These are phyloP conservation scores for Torulaspora delbrueckii DNA, from an alignment of 805 yeast genomes.

Conservation along the genomic window DNA sequence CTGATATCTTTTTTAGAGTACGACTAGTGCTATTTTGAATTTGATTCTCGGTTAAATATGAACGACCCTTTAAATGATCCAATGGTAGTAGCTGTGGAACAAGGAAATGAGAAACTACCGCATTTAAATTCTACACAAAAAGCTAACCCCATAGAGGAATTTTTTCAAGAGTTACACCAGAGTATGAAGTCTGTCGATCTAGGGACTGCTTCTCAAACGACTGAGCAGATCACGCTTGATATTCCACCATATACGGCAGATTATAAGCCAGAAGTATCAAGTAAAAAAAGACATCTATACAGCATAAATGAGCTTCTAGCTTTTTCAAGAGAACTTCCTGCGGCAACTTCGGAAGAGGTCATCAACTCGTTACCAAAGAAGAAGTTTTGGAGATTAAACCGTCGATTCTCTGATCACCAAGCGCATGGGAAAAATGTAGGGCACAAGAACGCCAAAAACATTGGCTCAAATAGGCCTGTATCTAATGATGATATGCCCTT, in stretches of 20 bases:
- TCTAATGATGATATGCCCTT: slow-evolving; percentile 11
- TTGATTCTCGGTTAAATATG: background rate
- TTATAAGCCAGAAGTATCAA: slow-evolving; percentile 18
- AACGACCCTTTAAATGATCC: slow-evolving; percentile 5
- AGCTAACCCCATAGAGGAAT: slow-evolving; percentile 7
- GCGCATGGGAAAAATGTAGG: slow-evolving; percentile 15
- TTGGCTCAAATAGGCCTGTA: slow-evolving; percentile 11
- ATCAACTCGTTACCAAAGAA: slow-evolving; percentile 41
- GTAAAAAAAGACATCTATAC: slow-evolving; percentile 21
- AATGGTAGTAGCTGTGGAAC: slow-evolving; percentile 4
- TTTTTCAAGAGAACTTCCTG: slow-evolving; percentile 22
- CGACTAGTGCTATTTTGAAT: background rate
- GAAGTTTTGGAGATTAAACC: slow-evolving; percentile 46
- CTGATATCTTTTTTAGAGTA: background rate
- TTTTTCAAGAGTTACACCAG: slow-evolving; percentile 9
- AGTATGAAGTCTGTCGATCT: slow-evolving; percentile 1
- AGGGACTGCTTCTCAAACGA: background rate
- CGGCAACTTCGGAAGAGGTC: slow-evolving; percentile 33
- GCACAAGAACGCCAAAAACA: slow-evolving; percentile 13
- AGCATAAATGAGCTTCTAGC: slow-evolving; percentile 29
- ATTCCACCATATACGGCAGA: slow-evolving; percentile 14
- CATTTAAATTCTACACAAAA: background rate
- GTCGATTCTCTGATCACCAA: slow-evolving; percentile 21
- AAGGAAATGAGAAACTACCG: background rate
- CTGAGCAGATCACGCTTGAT: background rate